Percentiles rank a stretch among this genome's conserved stretches.
These are phyloP conservation scores for Rhizopus microsporus DNA, from an alignment of 371 early-diverging fungal genomes.

Conservation along the genomic window DNA sequence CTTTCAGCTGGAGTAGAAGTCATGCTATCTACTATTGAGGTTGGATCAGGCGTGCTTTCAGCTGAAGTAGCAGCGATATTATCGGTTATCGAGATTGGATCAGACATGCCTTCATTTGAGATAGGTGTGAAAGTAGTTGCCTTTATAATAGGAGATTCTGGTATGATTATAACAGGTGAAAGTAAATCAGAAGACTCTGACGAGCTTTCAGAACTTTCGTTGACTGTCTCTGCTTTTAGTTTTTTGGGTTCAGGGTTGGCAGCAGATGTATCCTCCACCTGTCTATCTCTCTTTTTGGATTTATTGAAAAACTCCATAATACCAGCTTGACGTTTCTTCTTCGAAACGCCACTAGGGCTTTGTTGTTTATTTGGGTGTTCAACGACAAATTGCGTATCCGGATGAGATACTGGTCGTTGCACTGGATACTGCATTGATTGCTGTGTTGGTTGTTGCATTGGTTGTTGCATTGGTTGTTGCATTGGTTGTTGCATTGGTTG, in stretches of 20 bases:
- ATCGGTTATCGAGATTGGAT: neutral
- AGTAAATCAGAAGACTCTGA: neutral
- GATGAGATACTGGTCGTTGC: no score
- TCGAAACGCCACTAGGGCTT: neutral
- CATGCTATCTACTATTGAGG: no score
- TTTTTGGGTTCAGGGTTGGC: neutral
- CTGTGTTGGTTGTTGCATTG: no score
- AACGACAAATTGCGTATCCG: neutral
- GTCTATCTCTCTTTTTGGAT: neutral
- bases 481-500: no score
- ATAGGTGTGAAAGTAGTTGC: neutral
- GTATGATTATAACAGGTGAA: slow-evolving; percentile 2
- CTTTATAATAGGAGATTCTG: neutral
- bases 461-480: no score
- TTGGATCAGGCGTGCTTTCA: neutral
- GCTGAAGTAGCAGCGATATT: no score
- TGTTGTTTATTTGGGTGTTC: neutral
- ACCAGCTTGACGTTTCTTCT: neutral
- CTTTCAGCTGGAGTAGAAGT: neutral
- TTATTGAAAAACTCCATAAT: slow-evolving; percentile 1
- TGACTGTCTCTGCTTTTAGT: neutral
- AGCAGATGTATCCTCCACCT: neutral
- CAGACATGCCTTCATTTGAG: neutral
- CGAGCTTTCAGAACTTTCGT: neutral
- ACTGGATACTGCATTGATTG: no score